Conservation (phyloP, 2,329 filamentous ascomycete species). For the Knoxdaviesia capensis region DNA sequence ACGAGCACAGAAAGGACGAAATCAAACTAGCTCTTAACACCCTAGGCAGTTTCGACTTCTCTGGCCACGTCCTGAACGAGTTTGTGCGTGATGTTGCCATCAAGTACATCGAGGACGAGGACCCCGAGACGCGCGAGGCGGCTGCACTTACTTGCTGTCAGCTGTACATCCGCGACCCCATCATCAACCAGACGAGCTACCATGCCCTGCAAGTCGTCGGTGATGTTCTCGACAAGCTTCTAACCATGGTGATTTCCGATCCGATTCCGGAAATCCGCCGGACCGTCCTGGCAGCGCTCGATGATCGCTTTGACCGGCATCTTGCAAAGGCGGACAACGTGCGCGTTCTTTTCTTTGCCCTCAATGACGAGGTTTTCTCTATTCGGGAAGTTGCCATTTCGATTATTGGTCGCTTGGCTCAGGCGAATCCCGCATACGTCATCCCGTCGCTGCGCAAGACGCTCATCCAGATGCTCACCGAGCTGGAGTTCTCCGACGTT, state of each 20-base stretch:
- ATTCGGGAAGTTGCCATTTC: constrained; percentile 90
- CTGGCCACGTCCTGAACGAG: constrained; percentile 79
- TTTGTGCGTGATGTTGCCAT: constrained; percentile 97
- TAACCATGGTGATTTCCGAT: constrained; percentile 89
- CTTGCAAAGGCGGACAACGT: constrained; percentile 97
- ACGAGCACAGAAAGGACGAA: constrained; percentile 64
- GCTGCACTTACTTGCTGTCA: constrained; percentile 95
- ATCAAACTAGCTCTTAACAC: constrained; percentile 89
- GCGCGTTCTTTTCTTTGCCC: constrained; percentile 77
- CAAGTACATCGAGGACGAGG: constrained; percentile 93
- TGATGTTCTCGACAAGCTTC: constrained; percentile 89
- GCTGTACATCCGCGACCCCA: constrained; percentile 88
- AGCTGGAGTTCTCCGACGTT: constrained; percentile 90
- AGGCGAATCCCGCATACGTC: constrained; percentile 88
- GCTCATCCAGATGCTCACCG: constrained; percentile 85
- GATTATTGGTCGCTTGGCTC: constrained; percentile 83
- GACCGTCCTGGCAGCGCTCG: constrained; percentile 74
- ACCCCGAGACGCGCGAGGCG: constrained; percentile 79
- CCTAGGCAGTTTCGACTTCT: constrained; percentile 82
- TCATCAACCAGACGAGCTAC: constrained; percentile 92
- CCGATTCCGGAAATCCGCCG: constrained; percentile 72
- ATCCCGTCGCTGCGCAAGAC: constrained; percentile 90
- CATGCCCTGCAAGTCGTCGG: constrained; percentile 94
- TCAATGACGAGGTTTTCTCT: constrained; percentile 85
- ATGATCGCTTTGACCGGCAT: constrained; percentile 86